Conservation (phyloP, 768 basidiomycete genomes). For the Boletus sp. region DNA sequence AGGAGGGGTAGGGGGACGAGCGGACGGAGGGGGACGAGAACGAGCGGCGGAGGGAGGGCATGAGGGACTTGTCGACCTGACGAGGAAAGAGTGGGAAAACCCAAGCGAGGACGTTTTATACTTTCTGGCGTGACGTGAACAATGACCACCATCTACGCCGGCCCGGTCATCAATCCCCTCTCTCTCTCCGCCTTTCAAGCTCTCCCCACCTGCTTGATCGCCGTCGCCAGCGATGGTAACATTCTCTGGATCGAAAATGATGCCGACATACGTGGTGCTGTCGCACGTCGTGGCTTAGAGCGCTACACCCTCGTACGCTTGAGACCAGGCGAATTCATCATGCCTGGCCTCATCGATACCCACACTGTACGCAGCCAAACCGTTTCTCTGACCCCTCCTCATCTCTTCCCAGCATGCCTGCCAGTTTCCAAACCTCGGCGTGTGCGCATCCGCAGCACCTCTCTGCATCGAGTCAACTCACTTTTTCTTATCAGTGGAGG, state of each 20-base stretch:
- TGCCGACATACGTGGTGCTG: slow-evolving; percentile 46
- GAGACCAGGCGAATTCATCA: slow-evolving; percentile 61
- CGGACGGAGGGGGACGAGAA: slow-evolving; percentile 69
- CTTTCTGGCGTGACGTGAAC: slow-evolving; percentile 14
- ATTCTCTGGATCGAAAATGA: slow-evolving; percentile 74
- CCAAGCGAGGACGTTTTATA: slow-evolving; percentile 43
- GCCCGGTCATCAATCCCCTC: slow-evolving; percentile 55
- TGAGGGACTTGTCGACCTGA: slow-evolving; percentile 18
- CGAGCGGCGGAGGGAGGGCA: slow-evolving; percentile 82
- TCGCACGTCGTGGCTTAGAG: slow-evolving; percentile 50
- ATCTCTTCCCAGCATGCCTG: slow-evolving; percentile 28
- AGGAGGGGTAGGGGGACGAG: slow-evolving; percentile 60
- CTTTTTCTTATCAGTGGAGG: slow-evolving; percentile 55
- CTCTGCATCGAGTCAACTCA: slow-evolving; percentile 1
- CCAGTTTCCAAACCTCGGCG: slow-evolving; percentile 46
- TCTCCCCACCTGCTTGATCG: slow-evolving; percentile 54
- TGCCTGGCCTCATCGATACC: slow-evolving; percentile 90
- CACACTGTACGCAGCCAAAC: slow-evolving; percentile 63
- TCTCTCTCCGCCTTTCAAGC: slow-evolving; percentile 43
- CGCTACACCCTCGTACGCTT: slow-evolving; percentile 36
- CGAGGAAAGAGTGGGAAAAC: slow-evolving; percentile 33
- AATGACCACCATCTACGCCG: slow-evolving; percentile 47
- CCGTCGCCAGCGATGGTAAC: slow-evolving; percentile 47
- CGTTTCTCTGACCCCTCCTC: not conserved
- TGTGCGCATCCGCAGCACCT: slow-evolving; percentile 19